Evolutionary conservation across 1,139 yeast genomes (phyloP).

Genomic region (Sugiyamaella paludigena): DNA sequence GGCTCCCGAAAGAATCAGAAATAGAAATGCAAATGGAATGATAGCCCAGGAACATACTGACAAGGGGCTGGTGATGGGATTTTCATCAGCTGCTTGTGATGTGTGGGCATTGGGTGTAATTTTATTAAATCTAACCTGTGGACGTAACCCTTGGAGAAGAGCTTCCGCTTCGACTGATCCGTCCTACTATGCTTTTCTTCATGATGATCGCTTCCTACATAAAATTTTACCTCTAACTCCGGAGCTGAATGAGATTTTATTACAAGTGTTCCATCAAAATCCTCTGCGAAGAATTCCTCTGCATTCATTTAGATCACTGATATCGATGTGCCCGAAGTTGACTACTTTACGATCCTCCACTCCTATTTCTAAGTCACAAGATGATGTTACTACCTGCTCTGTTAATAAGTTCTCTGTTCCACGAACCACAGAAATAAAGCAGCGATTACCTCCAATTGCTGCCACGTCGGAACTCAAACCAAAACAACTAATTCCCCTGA

Average conservation of each 20-base stretch:
- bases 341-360: slow-evolving; percentile 1
- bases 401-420: too few species aligned
- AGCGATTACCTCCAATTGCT: neutral
- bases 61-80: slow-evolving; percentile 18
- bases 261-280: slow-evolving; percentile 55
- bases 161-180: slow-evolving; percentile 58
- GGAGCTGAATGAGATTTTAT: slow-evolving; percentile 57
- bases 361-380: neutral
- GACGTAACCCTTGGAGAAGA: slow-evolving; percentile 89
- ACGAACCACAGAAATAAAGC: too few species aligned
- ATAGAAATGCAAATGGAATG: slow-evolving; percentile 20
- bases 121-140: slow-evolving; percentile 73
- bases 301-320: slow-evolving; percentile 1
- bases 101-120: slow-evolving; percentile 88
- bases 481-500: neutral
- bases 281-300: slow-evolving; percentile 59
- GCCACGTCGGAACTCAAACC: neutral
- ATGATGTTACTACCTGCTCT: too few species aligned
- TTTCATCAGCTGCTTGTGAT: slow-evolving; percentile 68
- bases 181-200: slow-evolving; percentile 52
- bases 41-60: slow-evolving; percentile 36
- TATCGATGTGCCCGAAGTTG: neutral
- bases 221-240: slow-evolving; percentile 66
- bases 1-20: slow-evolving; percentile 79
- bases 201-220: slow-evolving; percentile 50